phyloP scores from a whole-genome alignment of 2,329 filamentous ascomycete species.

The Scytalidium lignicola region DNA sequence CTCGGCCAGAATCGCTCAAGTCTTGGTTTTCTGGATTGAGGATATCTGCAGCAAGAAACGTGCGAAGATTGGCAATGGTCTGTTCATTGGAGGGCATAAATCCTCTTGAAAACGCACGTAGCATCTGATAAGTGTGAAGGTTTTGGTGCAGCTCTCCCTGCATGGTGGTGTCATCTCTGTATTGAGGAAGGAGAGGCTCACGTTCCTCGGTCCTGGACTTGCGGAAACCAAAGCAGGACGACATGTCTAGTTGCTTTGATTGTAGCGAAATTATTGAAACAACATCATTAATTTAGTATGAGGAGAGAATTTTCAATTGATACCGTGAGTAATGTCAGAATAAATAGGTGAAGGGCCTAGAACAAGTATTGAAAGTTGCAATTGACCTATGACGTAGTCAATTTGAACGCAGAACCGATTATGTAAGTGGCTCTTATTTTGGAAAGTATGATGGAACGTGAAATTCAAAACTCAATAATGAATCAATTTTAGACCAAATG shows the following conservation, averaged over 20 bases:
- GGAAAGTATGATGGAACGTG: too few relatives aligned
- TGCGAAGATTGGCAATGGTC: slow-evolving; percentile 70
- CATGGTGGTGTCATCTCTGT: slow-evolving; percentile 73
- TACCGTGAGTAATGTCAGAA: neutral
- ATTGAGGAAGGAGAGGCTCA: slow-evolving; percentile 74
- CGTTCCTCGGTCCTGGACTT: slow-evolving; percentile 23
- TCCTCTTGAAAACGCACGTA: slow-evolving; percentile 73
- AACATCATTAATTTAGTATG: neutral
- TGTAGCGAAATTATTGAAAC: slow-evolving; percentile 3
- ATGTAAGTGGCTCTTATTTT: neutral
- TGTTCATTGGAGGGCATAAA: slow-evolving; percentile 94
- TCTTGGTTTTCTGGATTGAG: slow-evolving; percentile 71
- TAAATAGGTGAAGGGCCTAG: neutral
- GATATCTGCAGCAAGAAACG: slow-evolving; percentile 70
- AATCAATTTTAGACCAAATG: too few relatives aligned
- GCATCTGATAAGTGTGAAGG: slow-evolving; percentile 89
- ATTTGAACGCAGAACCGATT: neutral
- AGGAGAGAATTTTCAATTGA: neutral
- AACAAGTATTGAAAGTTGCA: too few relatives aligned
- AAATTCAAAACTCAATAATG: too few relatives aligned
- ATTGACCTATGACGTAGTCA: too few relatives aligned
- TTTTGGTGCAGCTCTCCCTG: slow-evolving; percentile 81
- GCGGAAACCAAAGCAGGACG: slow-evolving; percentile 26
- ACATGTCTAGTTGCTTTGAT: too few relatives aligned
- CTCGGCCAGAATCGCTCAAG: slow-evolving; percentile 71